Evolutionary conservation across 1,139 yeast species (phyloP), one percentile per base, ranked within the genome.

Genomic region (Candida sp.): DNA sequence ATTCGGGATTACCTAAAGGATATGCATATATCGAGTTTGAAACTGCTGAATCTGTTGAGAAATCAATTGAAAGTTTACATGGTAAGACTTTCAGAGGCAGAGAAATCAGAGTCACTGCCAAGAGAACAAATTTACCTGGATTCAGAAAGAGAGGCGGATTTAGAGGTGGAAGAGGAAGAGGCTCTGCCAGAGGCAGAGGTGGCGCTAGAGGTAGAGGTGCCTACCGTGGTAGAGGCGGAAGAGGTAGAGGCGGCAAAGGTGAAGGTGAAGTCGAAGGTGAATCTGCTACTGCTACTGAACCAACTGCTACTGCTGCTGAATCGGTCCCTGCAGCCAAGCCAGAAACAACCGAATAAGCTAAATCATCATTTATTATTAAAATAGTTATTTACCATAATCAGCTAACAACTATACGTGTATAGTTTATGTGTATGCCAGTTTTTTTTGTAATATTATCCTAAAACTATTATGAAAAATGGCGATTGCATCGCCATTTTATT

Each of bases 21-120:
- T 70, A 68, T 46, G 77, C 77, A 4, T 72, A 71, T 46, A 61
- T 73, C 44, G 75, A 72, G 49, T 73, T 69, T 53, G 65, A 60
- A 36, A 52, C 44, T 15, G 42, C 40, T 3, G 69, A 57, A 27
- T 57, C 64, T 38, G 74, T 64, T 5, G 46, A 57, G 32, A 55
- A 55, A 44, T 75, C 78, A 15, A 65, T 71, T 49, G 61, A 55
- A n/a, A 66, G 62, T 39, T 55, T 68, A 38, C 58, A 69, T 45
- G 75, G 70, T 5, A 53, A 60, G 37, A 53, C 51, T 37, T 69
- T 71, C 51, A 58, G 72, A 46, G 69, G 66, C 19, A 56, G 78
- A 42, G 69, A 66, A 33, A 54, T 73, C 46, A 56, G 69, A 41
- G 70, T 73, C 8, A 60, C 63, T 35, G 54, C 61, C 36, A 73